Evolutionary conservation across 176 grass and related monocot genomes (phyloP).

Genomic region (Zoysia pacifica): DNA sequence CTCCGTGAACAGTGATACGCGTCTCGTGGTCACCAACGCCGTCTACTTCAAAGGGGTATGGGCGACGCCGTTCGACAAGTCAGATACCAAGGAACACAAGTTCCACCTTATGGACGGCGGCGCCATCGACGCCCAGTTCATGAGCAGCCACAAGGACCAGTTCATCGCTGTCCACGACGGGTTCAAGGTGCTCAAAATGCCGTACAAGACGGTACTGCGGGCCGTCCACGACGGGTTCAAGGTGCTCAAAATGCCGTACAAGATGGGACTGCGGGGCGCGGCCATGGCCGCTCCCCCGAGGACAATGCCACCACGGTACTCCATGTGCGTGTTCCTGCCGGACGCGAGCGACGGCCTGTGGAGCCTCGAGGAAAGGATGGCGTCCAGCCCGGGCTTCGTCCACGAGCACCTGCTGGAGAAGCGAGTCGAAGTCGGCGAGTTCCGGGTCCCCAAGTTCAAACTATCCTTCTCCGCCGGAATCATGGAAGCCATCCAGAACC

Average conservation of each 20-base stretch:
- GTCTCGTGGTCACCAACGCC: background rate
- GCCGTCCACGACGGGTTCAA: background rate
- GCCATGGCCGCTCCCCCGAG: background rate
- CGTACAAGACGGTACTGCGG: too few species aligned
- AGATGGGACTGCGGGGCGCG: too few species aligned
- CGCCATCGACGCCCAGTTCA: background rate
- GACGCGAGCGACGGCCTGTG: constrained; percentile 28
- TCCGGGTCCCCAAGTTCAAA: constrained; percentile 12
- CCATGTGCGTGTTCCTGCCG: constrained; percentile 50
- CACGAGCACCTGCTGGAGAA: background rate
- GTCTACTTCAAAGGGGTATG: background rate
- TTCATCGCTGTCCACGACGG: background rate
- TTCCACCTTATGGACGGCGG: background rate
- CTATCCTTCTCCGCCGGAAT: constrained; percentile 1
- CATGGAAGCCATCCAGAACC: background rate
- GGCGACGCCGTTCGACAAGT: background rate
- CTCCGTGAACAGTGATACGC: background rate
- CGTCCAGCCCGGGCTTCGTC: constrained; percentile 26
- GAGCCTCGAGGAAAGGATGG: background rate
- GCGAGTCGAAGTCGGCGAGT: background rate
- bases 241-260: too few species aligned
- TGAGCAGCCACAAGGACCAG: background rate
- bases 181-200: background rate
- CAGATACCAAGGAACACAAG: background rate
- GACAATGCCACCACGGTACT: background rate